Conservation (phyloP, 768 basidiomycete species). For the Nevesoporus exiguus region DNA sequence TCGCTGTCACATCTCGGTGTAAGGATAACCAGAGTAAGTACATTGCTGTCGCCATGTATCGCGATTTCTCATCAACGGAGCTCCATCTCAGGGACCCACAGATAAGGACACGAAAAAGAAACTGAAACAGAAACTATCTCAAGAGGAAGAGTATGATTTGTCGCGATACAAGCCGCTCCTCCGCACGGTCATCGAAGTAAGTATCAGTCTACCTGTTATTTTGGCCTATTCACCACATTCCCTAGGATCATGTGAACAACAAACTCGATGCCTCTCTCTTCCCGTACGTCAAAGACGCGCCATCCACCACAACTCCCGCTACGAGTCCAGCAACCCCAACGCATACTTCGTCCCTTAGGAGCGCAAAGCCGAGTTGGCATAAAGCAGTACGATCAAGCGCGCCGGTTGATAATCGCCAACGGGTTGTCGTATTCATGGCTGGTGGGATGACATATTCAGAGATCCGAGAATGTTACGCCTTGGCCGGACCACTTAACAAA, state of each 20-base stretch:
- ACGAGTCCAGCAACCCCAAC: slow-evolving; percentile 45
- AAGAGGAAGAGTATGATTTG: slow-evolving; percentile 96
- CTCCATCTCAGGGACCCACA: slow-evolving; percentile 50
- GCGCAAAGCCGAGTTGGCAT: slow-evolving; percentile 89
- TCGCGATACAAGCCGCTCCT: slow-evolving; percentile 89
- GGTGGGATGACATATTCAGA: slow-evolving; percentile 98
- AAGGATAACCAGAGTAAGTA: slow-evolving; percentile 74
- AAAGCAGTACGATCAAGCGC: slow-evolving; percentile 58
- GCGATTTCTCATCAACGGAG: not conserved
- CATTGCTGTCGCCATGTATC: not conserved
- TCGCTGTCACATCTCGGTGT: slow-evolving; percentile 79
- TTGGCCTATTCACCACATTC: not conserved
- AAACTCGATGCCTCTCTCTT: slow-evolving; percentile 78
- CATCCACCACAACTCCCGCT: slow-evolving; percentile 46
- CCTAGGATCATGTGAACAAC: slow-evolving; percentile 76
- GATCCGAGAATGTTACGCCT: slow-evolving; percentile 80
- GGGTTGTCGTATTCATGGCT: slow-evolving; percentile 85
- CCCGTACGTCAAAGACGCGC: slow-evolving; percentile 86
- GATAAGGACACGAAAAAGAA: slow-evolving; percentile 81
- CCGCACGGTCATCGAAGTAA: slow-evolving; percentile 78
- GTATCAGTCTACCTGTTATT: not conserved
- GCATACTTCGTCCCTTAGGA: slow-evolving; percentile 74
- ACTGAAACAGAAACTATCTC: slow-evolving; percentile 66
- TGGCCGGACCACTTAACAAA: slow-evolving; percentile 71
- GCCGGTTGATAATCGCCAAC: slow-evolving; percentile 57